Evolutionary conservation across 192 early-diverging fungal genomes (phyloP).

Genomic region (Thoreauomyces humboldtii): DNA sequence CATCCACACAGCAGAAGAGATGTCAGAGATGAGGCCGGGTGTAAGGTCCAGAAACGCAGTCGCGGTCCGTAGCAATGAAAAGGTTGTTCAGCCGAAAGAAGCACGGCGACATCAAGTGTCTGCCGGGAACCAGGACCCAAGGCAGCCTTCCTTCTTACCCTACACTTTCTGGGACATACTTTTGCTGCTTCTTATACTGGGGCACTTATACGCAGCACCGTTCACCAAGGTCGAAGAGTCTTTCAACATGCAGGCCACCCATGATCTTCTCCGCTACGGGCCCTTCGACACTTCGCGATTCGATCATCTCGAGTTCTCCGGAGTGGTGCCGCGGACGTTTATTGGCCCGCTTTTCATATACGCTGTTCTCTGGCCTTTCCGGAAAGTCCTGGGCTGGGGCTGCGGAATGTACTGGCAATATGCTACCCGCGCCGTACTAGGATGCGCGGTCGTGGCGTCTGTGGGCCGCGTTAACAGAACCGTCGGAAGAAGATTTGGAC

Average conservation of each 20-base stretch:
- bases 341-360: conserved; percentile 67
- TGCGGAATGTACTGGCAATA: conserved; percentile 1
- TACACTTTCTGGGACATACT: background rate
- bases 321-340: conserved; percentile 94
- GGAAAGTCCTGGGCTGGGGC: background rate
- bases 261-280: conserved; percentile 74
- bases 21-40: too few species aligned
- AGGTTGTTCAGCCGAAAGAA: too few species aligned
- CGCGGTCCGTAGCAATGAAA: too few species aligned
- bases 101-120: too few species aligned
- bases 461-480: conserved; percentile 40
- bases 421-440: background rate
- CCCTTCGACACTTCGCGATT: conserved; percentile 38
- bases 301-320: conserved; percentile 91
- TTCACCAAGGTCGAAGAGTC: conserved; percentile 97
- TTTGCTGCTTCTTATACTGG: background rate
- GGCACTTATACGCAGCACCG: conserved; percentile 40
- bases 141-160: too few species aligned
- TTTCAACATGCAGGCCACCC: conserved; percentile 90
- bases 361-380: background rate
- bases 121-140: too few species aligned
- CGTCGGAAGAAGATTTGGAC: conserved; percentile 59
- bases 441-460: conserved; percentile 16
- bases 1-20: too few species aligned
- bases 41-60: too few species aligned